Conservation (phyloP, 2,329 filamentous ascomycete species). For the Clarireedia paspali region DNA sequence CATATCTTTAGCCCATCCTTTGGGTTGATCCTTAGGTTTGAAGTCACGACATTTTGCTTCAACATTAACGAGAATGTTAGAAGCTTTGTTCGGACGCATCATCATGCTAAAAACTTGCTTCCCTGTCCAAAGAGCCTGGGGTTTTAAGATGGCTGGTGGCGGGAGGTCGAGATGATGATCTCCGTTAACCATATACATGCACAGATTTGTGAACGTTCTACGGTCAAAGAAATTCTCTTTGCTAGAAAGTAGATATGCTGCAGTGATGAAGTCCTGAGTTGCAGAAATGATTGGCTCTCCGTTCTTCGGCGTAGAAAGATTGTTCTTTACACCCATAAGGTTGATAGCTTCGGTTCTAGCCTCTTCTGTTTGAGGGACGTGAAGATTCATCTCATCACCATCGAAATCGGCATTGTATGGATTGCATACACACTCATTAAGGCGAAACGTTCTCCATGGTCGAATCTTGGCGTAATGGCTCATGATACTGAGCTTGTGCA, state of each 20-base stretch:
- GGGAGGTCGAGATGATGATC: slow-evolving; percentile 75
- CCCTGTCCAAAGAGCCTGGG: slow-evolving; percentile 85
- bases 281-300: slow-evolving; percentile 96
- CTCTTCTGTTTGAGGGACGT: slow-evolving; percentile 96
- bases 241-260: slow-evolving; percentile 80
- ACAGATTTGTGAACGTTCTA: slow-evolving; percentile 80
- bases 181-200: slow-evolving; percentile 87
- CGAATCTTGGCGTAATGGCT: slow-evolving; percentile 89
- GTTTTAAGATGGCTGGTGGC: slow-evolving; percentile 78
- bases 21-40: slow-evolving; percentile 40
- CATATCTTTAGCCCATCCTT: slow-evolving; percentile 46
- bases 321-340: slow-evolving; percentile 97
- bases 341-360: slow-evolving; percentile 91
- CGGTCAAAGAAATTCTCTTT: slow-evolving; percentile 93
- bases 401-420: slow-evolving; percentile 99
- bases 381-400: slow-evolving; percentile 97
- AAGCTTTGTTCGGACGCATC: slow-evolving; percentile 81
- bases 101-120: slow-evolving; percentile 94
- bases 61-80: slow-evolving; percentile 77
- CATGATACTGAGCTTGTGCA: slow-evolving; percentile 98
- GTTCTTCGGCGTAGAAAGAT: slow-evolving; percentile 91
- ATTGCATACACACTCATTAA: slow-evolving; percentile 97
- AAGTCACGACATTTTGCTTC: slow-evolving; percentile 89
- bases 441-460: slow-evolving; percentile 89
- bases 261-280: slow-evolving; percentile 99